Conservation (phyloP, 495 filamentous ascomycete genomes). For the Penicillium daleae region DNA sequence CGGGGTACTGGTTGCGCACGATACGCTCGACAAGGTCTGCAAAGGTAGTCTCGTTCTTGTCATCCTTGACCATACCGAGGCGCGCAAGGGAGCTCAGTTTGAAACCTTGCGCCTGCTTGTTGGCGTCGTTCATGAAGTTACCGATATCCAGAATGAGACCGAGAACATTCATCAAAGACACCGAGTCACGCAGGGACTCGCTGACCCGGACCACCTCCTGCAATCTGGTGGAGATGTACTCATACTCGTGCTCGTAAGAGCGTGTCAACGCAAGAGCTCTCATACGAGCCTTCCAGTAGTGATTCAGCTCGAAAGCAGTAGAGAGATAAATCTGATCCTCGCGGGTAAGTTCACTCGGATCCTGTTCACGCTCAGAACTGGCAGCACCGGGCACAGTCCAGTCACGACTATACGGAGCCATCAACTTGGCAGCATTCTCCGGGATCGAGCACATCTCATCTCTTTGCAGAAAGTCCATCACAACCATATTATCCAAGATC, state of each 20-base stretch:
- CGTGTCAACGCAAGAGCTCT: constrained; percentile 84
- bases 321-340: constrained; percentile 95
- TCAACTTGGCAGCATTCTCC: constrained; percentile 85
- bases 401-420: constrained; percentile 94
- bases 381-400: constrained; percentile 91
- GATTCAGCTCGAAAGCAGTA: constrained; percentile 92
- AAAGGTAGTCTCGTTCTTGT: constrained; percentile 96
- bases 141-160: constrained; percentile 96
- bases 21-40: constrained; percentile 97
- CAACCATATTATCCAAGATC: constrained; percentile 87
- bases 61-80: constrained; percentile 96
- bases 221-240: constrained; percentile 82
- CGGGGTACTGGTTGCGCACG: constrained; percentile 91
- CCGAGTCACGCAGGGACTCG: constrained; percentile 87
- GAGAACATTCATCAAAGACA: constrained; percentile 91
- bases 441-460: constrained; percentile 90
- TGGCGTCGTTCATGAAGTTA: constrained; percentile 99
- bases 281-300: constrained; percentile 99
- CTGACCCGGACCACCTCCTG: constrained; percentile 81
- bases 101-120: constrained; percentile 97
- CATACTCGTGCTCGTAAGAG: constrained; percentile 86
- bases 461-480: constrained; percentile 95
- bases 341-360: constrained; percentile 84
- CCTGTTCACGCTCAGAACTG: constrained; percentile 79
- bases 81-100: constrained; percentile 94